phyloP scores from a whole-genome alignment of 352 stramenopile species.

The Phytophthora aleatoria region DNA sequence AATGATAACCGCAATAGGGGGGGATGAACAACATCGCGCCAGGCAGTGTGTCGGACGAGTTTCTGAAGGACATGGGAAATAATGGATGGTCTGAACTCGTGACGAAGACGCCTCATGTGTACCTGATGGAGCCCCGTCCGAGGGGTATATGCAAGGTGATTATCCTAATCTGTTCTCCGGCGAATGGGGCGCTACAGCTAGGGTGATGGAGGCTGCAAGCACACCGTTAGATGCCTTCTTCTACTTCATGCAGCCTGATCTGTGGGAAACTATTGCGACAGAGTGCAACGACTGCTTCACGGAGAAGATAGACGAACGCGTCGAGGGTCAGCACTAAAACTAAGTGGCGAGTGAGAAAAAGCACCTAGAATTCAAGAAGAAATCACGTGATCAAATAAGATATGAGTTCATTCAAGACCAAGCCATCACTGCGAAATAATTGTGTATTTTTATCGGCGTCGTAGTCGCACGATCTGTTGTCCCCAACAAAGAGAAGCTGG shows the following conservation, averaged over 20 bases:
- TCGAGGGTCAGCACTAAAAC: background rate
- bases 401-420: background rate
- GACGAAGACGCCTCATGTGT: background rate
- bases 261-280: constrained; percentile 4
- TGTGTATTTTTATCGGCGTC: constrained; percentile 2
- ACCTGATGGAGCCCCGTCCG: background rate
- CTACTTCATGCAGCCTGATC: background rate
- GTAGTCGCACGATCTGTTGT: background rate
- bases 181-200: background rate
- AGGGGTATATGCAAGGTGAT: background rate
- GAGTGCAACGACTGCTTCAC: background rate
- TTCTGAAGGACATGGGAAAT: background rate
- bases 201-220: background rate
- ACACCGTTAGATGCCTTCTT: constrained; percentile 3
- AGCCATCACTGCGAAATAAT: background rate
- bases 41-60: too few species aligned
- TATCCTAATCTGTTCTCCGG: background rate
- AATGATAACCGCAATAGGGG: too few species aligned
- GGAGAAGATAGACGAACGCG: background rate
- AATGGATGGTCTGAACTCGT: background rate
- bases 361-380: background rate
- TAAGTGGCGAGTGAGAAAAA: background rate
- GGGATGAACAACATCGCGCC: too few species aligned
- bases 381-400: background rate
- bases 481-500: constrained; percentile 5